Base-by-base conservation (phyloP, 768 basidiomycete genomes). In the Tylopilus balloui region DNA sequence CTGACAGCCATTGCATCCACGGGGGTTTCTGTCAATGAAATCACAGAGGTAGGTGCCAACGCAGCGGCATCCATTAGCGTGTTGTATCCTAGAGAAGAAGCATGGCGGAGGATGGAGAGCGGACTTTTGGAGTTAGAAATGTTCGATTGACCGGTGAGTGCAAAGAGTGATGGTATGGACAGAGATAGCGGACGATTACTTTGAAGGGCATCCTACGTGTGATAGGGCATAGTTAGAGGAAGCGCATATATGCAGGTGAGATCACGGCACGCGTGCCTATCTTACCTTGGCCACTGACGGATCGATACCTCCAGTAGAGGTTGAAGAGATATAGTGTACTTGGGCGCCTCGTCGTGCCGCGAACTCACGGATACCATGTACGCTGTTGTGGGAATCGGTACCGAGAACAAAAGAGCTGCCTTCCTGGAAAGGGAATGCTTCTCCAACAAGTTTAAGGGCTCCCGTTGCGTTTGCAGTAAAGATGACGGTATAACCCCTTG, bases 41-140 rank as follows among this genome's bases (percentile, higher is more conserved):
- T 76, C 15, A 71, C 60, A 8, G 87, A 80, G 1, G 86, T 84
- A 10, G 89, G 81, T 2, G 82, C 88, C 32, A 92, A 72, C 3
- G 89, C 89, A 6, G 90, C 89, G 14, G 84, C 88, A 60, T 92
- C 89, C 29, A 92, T 69, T n/a, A 92, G 67, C 1, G 83, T 87
- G 57, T 77, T 71, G 65, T 86, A 91, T 23, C 88, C 88, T 8
- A 84, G 71, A 9, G 78, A 77, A 10, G 78, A 69, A 13, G 88
- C 90, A 62, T 83, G 78, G 28, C 72, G 66, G 40, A 86, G 72
- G 47, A 85, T 74, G 1, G 82, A 80, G 6, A 90, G 73, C 6
- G 84, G 74, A 42, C 76, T 80, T 65, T 90, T 91, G 49, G 77
- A 72, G 58, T 88, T 90, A 12, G 88, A 78, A 42, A 92, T 81